These are phyloP conservation scores for Colletotrichum sojae DNA, from an alignment of 2,329 filamentous ascomycete genomes.

Conservation along the genomic window DNA sequence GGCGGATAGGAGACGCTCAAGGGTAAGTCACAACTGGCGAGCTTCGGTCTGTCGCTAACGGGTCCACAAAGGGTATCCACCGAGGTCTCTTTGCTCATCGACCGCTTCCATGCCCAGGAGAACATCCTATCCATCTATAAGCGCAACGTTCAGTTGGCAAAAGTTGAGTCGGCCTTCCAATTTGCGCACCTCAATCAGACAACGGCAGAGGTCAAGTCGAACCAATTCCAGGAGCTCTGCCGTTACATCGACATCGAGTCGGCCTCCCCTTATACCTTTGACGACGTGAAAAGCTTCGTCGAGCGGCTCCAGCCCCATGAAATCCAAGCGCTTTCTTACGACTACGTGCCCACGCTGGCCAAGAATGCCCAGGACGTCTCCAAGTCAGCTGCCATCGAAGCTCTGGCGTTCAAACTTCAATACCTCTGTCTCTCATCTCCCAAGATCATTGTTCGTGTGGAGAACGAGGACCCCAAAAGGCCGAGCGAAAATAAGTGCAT, in stretches of 20 bases:
- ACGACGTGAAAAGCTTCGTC: slow-evolving; percentile 62
- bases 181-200: slow-evolving; percentile 42
- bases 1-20: slow-evolving; percentile 49
- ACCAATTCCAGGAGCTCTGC: slow-evolving; percentile 48
- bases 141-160: slow-evolving; percentile 56
- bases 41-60: neutral
- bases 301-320: slow-evolving; percentile 58
- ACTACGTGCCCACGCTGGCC: slow-evolving; percentile 52
- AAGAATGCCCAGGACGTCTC: slow-evolving; percentile 45
- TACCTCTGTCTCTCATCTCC: slow-evolving; percentile 61
- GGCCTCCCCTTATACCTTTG: slow-evolving; percentile 59
- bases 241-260: slow-evolving; percentile 54
- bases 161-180: slow-evolving; percentile 54
- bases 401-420: slow-evolving; percentile 58
- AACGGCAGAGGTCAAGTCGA: slow-evolving; percentile 31
- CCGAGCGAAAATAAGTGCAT: slow-evolving; percentile 43
- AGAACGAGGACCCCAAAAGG: slow-evolving; percentile 38
- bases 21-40: slow-evolving; percentile 49
- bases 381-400: slow-evolving; percentile 46
- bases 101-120: slow-evolving; percentile 29
- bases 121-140: slow-evolving; percentile 53
- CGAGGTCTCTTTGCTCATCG: slow-evolving; percentile 34
- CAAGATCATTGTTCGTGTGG: slow-evolving; percentile 45
- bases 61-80: slow-evolving; percentile 8
- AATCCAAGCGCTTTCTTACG: slow-evolving; percentile 55